phyloP scores from a whole-genome alignment of 352 stramenopile species.

The Aphanomyces invadans region DNA sequence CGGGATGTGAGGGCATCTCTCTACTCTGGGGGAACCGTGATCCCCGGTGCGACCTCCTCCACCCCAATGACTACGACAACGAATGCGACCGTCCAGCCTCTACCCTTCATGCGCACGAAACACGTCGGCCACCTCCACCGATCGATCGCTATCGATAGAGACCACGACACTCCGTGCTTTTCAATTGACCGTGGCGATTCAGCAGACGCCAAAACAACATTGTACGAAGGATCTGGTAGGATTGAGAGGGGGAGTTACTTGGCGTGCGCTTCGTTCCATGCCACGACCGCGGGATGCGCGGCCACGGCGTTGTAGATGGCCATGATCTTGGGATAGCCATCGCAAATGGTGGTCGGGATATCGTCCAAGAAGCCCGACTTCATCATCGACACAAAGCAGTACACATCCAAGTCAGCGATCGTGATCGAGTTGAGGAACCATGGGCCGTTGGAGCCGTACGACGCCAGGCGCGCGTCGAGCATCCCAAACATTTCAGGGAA shows the following conservation, averaged over 20 bases:
- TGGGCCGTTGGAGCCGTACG: not conserved
- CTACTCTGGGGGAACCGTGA: no score
- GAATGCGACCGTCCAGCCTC: no score
- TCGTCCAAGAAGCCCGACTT: not conserved
- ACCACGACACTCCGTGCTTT: no score
- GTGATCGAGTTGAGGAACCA: conserved; percentile 14
- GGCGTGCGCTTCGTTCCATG: conserved; percentile 8
- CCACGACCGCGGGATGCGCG: not conserved
- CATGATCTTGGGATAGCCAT: conserved; percentile 5
- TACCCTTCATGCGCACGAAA: no score
- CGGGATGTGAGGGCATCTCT: no score
- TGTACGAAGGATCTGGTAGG: not conserved
- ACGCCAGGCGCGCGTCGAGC: conserved; percentile 14
- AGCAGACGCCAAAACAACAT: no score
- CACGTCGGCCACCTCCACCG: no score
- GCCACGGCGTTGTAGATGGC: not conserved
- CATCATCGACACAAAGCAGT: conserved; percentile 5
- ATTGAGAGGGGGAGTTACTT: no score
- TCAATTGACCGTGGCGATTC: no score
- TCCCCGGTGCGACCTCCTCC: no score
- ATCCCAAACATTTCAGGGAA: conserved; percentile 8
- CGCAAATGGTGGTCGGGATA: conserved; percentile 4
- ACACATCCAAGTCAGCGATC: conserved; percentile 16
- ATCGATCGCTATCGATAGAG: no score
- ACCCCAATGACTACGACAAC: no score